Evolutionary conservation across 768 basidiomycete species (phyloP).

Genomic region (Lactarius hengduanensis): DNA sequence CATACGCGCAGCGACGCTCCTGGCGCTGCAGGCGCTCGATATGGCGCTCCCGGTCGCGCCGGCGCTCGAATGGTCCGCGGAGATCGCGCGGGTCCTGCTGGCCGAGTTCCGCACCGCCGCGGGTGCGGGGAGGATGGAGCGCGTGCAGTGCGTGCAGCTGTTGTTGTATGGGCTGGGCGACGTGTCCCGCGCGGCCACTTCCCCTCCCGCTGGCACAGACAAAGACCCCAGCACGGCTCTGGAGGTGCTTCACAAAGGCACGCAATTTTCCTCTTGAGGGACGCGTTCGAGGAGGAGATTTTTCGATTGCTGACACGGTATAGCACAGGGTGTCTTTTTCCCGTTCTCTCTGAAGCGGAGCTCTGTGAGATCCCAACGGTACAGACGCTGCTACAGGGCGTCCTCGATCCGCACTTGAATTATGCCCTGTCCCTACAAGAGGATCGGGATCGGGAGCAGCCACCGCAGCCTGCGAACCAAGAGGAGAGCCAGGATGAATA

Average conservation of each 20-base stretch:
- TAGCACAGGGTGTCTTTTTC: conserved; percentile 19
- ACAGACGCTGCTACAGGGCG: conserved; percentile 31
- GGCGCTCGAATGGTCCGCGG: conserved; percentile 61
- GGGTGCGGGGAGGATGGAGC: conserved; percentile 27
- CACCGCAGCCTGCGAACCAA: conserved; percentile 39
- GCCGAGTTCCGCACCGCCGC: conserved; percentile 47
- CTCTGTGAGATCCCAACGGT: conserved; percentile 18
- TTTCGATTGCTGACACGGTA: neutral
- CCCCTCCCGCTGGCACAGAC: neutral
- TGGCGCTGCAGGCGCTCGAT: conserved; percentile 60
- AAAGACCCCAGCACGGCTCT: conserved; percentile 7
- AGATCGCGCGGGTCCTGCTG: conserved; percentile 54
- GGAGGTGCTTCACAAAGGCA: conserved; percentile 22
- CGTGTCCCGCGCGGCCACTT: conserved; percentile 42
- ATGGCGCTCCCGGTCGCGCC: conserved; percentile 49
- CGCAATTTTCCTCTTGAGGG: neutral
- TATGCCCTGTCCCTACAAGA: conserved; percentile 43
- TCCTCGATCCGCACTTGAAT: conserved; percentile 53
- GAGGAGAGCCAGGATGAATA: conserved; percentile 83
- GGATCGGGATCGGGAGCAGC: conserved; percentile 35
- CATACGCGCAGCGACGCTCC: conserved; percentile 71
- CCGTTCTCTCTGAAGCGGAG: conserved; percentile 12
- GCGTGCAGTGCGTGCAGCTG: conserved; percentile 19
- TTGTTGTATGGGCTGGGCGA: conserved; percentile 30
- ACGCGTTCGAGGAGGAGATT: neutral